Conservation (phyloP, 441 rosid species). For the Adansonia madagascariensis region DNA sequence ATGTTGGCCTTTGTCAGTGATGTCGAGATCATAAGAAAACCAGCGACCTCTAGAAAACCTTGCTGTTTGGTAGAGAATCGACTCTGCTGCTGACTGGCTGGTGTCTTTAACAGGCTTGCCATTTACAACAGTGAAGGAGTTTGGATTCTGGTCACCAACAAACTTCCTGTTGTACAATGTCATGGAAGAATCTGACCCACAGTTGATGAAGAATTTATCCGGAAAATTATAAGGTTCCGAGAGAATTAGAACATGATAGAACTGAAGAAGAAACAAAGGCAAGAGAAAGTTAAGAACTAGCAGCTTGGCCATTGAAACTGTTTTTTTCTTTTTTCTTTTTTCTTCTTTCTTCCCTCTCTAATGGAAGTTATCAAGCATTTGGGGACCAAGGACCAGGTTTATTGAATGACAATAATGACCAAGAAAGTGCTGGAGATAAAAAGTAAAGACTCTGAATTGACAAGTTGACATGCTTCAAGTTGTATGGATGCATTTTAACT, state of each 20-base stretch:
- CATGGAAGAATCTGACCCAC: conserved; percentile 43
- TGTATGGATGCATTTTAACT: background rate
- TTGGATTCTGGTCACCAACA: conserved; percentile 40
- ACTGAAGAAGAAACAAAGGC: conserved; percentile 28
- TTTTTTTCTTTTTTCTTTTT: background rate
- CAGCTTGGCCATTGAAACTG: conserved; percentile 23
- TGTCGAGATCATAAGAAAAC: conserved; percentile 39
- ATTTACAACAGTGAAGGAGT: conserved; percentile 30
- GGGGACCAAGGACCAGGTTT: background rate
- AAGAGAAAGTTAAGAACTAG: background rate
- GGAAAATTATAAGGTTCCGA: conserved; percentile 33
- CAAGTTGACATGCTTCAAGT: background rate
- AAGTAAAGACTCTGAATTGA: background rate
- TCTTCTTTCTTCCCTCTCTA: background rate
- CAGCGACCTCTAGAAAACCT: conserved; percentile 37
- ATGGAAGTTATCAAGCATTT: background rate
- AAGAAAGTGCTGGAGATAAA: background rate
- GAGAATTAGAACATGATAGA: conserved; percentile 20
- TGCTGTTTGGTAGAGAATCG: conserved; percentile 51
- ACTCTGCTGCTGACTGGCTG: conserved; percentile 15
- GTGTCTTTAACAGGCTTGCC: conserved; percentile 22
- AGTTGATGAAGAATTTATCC: conserved; percentile 46
- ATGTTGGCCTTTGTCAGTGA: conserved; percentile 35
- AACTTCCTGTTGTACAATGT: conserved; percentile 27
- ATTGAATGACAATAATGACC: background rate